These are phyloP conservation scores for Euptelea pleiosperma DNA, from an alignment of 164 flowering plant species.

Conservation along the genomic window DNA sequence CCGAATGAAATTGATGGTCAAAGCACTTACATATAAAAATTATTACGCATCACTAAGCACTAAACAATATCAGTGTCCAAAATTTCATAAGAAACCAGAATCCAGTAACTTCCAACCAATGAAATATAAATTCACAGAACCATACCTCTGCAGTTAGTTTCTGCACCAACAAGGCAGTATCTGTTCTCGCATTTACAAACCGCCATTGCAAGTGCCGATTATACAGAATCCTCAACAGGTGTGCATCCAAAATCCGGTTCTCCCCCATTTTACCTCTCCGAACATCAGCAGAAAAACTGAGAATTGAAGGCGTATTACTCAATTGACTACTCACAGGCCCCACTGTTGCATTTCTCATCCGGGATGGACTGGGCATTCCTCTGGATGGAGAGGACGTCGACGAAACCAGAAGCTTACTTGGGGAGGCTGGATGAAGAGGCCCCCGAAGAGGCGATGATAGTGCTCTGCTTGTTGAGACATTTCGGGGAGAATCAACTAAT, in stretches of 20 bases:
- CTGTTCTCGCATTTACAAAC: constrained; percentile 71
- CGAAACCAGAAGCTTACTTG: constrained; percentile 40
- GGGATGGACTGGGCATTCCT: constrained; percentile 59
- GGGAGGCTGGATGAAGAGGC: constrained; percentile 54
- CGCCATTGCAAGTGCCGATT: constrained; percentile 86
- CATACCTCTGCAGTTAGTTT: constrained; percentile 67
- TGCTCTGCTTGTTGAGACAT: constrained; percentile 32
- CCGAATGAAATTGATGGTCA: no score
- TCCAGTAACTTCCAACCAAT: background rate
- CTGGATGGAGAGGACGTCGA: constrained; percentile 40
- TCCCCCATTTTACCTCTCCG: constrained; percentile 71
- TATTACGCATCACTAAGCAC: no score
- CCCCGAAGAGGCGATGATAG: constrained; percentile 57
- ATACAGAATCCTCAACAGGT: constrained; percentile 58
- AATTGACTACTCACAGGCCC: constrained; percentile 23
- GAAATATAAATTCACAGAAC: constrained; percentile 4
- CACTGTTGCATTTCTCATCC: constrained; percentile 38
- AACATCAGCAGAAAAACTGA: constrained; percentile 55
- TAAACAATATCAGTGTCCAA: no score
- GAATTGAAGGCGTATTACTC: constrained; percentile 43
- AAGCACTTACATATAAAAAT: no score
- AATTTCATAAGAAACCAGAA: background rate
- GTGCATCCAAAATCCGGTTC: constrained; percentile 58
- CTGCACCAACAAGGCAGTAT: constrained; percentile 50
- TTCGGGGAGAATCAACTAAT: constrained; percentile 57